phyloP scores from a whole-genome alignment of 2,329 filamentous ascomycete species.

The Penicillium sp. region DNA sequence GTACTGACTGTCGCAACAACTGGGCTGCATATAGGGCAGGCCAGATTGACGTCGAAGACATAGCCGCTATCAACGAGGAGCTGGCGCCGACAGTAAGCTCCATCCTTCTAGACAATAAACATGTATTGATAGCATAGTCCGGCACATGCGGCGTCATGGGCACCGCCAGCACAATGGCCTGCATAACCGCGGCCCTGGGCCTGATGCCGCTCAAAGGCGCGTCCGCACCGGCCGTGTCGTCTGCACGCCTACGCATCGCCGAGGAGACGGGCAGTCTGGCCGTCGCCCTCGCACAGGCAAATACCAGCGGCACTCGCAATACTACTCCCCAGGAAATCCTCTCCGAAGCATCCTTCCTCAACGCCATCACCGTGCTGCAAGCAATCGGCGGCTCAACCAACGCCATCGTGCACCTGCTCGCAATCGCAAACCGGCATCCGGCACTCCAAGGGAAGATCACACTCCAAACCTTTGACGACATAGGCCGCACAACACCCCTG shows the following conservation, averaged over 20 bases:
- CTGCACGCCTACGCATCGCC: slow-evolving; percentile 48
- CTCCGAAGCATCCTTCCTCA: slow-evolving; percentile 47
- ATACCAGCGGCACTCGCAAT: too few relatives aligned
- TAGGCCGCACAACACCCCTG: slow-evolving; percentile 46
- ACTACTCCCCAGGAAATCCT: slow-evolving; percentile 45
- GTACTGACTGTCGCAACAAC: slow-evolving; percentile 70
- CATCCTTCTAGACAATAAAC: too few relatives aligned
- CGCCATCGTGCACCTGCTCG: slow-evolving; percentile 52
- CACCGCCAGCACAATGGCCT: slow-evolving; percentile 56
- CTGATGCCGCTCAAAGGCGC: slow-evolving; percentile 52
- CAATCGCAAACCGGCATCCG: slow-evolving; percentile 53
- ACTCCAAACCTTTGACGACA: slow-evolving; percentile 46
- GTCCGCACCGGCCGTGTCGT: slow-evolving; percentile 52
- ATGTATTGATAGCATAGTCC: too few relatives aligned
- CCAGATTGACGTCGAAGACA: slow-evolving; percentile 67
- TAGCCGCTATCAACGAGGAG: slow-evolving; percentile 66
- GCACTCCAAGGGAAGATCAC: slow-evolving; percentile 43
- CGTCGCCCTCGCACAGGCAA: too few relatives aligned
- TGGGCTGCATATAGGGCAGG: slow-evolving; percentile 69
- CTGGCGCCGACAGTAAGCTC: slow-evolving; percentile 69
- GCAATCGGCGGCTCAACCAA: slow-evolving; percentile 57
- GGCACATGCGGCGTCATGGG: slow-evolving; percentile 57
- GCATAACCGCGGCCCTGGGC: slow-evolving; percentile 50
- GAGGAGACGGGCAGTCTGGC: slow-evolving; percentile 54
- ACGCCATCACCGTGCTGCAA: slow-evolving; percentile 52